phyloP scores from a whole-genome alignment of 2,329 filamentous ascomycete genomes.

The Ceratocystis papillata region DNA sequence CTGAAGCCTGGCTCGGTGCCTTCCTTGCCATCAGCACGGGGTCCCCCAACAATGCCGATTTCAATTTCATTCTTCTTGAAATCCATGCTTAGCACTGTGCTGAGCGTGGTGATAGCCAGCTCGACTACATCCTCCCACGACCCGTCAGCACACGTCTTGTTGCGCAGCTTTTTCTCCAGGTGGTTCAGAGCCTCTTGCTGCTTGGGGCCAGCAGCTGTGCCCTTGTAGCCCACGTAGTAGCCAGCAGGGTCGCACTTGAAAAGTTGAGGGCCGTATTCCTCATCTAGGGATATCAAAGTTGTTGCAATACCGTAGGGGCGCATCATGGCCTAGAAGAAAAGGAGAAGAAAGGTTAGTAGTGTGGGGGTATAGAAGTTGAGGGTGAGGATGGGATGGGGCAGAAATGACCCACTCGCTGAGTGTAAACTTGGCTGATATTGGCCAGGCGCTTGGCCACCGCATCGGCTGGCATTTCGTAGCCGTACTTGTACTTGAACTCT shows the following conservation, averaged over 20 bases:
- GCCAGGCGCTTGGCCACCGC: constrained; percentile 91
- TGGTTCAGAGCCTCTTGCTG: constrained; percentile 98
- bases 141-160: constrained; percentile 89
- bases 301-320: constrained; percentile 90
- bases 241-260: constrained; percentile 98
- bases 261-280: constrained; percentile 82
- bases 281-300: constrained; percentile 87
- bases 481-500: constrained; percentile 96
- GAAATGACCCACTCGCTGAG: constrained; percentile 61
- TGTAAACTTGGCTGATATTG: constrained; percentile 99
- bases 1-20: constrained; percentile 72
- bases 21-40: constrained; percentile 69
- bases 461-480: constrained; percentile 99
- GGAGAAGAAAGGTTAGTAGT: constrained; percentile 14
- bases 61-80: constrained; percentile 99
- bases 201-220: constrained; percentile 91
- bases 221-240: constrained; percentile 98
- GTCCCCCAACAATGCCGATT: constrained; percentile 91
- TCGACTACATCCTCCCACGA: constrained; percentile 97
- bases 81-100: constrained; percentile 93
- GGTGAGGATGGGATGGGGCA: background rate
- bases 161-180: constrained; percentile 98
- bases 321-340: constrained; percentile 67
- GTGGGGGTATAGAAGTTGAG: background rate
- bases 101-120: constrained; percentile 86